A percentile compares a stretch with the other conserved stretches of the same genome.
Evolutionary conservation across 2,329 filamentous ascomycete genomes (phyloP).

Genomic region (Aureobasidium sp.): DNA sequence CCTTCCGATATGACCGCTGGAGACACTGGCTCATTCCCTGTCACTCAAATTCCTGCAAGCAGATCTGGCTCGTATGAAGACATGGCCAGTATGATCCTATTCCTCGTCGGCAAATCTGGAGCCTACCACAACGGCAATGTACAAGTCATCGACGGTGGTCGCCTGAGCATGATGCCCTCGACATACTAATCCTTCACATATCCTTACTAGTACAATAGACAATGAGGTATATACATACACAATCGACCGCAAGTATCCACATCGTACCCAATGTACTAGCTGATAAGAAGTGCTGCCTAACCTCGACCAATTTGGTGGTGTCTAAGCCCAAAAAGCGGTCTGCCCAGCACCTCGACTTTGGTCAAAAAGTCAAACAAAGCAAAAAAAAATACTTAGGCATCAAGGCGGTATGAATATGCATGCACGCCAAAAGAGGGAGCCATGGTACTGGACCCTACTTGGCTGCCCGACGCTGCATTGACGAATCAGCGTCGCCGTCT

Average conservation of each 20-base stretch:
- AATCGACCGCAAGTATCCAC: background rate
- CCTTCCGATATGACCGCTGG: constrained; percentile 41
- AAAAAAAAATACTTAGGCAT: constrained; percentile 6
- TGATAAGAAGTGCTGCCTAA: constrained; percentile 7
- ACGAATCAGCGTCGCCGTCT: constrained; percentile 8
- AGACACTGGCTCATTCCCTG: constrained; percentile 27
- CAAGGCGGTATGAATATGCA: constrained; percentile 5
- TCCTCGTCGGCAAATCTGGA: constrained; percentile 45
- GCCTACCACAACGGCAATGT: constrained; percentile 50
- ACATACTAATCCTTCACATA: constrained; percentile 14
- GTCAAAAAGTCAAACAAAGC: background rate
- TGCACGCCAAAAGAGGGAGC: constrained; percentile 8
- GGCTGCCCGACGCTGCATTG: constrained; percentile 14
- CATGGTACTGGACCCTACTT: constrained; percentile 9
- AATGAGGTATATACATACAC: background rate
- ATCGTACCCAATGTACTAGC: background rate
- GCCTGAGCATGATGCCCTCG: constrained; percentile 18
- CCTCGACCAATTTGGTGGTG: background rate
- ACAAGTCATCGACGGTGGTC: constrained; percentile 42
- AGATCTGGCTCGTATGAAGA: constrained; percentile 35
- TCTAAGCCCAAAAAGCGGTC: constrained; percentile 8
- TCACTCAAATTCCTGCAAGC: constrained; percentile 33
- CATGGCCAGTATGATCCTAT: constrained; percentile 44
- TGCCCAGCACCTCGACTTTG: constrained; percentile 4
- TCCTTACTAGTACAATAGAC: background rate